Conservation (phyloP, 768 basidiomycete species). For the Russula sp. region DNA sequence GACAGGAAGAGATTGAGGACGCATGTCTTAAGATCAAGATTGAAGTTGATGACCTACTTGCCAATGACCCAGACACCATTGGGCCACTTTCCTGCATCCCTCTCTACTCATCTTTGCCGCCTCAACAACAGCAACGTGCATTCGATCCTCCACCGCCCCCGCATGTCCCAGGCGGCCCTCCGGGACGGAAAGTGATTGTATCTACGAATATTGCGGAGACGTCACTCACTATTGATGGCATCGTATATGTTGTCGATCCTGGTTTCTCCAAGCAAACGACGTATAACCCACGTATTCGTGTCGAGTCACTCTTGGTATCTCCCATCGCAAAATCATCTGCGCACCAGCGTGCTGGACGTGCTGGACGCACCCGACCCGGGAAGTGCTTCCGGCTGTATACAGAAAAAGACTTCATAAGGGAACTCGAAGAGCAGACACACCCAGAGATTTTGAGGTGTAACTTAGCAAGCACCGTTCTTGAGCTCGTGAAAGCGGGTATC, state of each 20-base stretch:
- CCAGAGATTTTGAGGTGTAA: slow-evolving; percentile 95
- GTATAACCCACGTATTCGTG: slow-evolving; percentile 95
- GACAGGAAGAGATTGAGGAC: slow-evolving; percentile 98
- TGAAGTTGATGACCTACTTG: slow-evolving; percentile 81
- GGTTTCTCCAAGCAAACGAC: slow-evolving; percentile 98
- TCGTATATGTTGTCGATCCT: slow-evolving; percentile 97
- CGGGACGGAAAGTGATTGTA: slow-evolving; percentile 90
- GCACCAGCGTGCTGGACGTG: slow-evolving; percentile 93
- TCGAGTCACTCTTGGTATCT: slow-evolving; percentile 88
- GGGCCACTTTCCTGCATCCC: slow-evolving; percentile 91
- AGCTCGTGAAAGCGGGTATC: slow-evolving; percentile 90
- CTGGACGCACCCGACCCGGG: slow-evolving; percentile 92
- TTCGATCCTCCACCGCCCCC: slow-evolving; percentile 84
- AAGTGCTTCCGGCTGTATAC: slow-evolving; percentile 98
- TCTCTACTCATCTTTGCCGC: slow-evolving; percentile 92
- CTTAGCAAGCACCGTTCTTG: slow-evolving; percentile 87
- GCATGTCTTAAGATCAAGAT: slow-evolving; percentile 89
- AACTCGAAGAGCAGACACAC: slow-evolving; percentile 95
- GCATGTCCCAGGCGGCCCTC: slow-evolving; percentile 59
- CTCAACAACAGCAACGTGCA: slow-evolving; percentile 92
- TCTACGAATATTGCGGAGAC: slow-evolving; percentile 99
- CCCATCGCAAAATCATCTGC: slow-evolving; percentile 97
- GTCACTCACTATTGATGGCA: slow-evolving; percentile 95
- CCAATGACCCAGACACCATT: slow-evolving; percentile 66
- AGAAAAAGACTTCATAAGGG: slow-evolving; percentile 93